Evolutionary conservation across 2,329 filamentous ascomycete species (phyloP), one percentile per base, ranked within the genome.

Genomic region (Fusarium pseudograminearum): DNA sequence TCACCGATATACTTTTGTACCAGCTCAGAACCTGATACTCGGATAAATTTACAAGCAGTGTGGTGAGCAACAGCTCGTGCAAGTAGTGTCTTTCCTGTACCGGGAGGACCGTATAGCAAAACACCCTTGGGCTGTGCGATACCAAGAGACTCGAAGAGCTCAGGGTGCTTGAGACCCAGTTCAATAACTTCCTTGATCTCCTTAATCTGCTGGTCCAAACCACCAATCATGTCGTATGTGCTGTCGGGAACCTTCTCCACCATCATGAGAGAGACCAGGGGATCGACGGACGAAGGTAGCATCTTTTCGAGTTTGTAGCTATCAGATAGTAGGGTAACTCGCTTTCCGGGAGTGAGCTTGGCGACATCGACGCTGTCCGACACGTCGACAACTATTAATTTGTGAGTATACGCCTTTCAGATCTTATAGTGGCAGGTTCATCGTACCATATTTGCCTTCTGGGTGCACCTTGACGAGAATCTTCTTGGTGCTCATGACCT

Each of bases 131-230:
- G 96, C 78, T 99, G 96, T 72, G 95, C 96, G 76, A 99, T 99
- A 76, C 96, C 96, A 61, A 99, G 90, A n/a, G 94, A 97, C 83
- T 99, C 96, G 83, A 99, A 99, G 36, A 99, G 90, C 83, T 99
- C 96, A 8, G 96, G 96, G 81, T 99, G 96, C 85, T 98, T 98
- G 69, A 99, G 89, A 72, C 96, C 96, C 45, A 99, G 91, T 85
- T 99, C 96, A 80, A 99, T 98, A 76, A 99, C 96, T 83, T 99
- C 96, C 84, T 99, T 99, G 86, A 99, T 99, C 80, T 99, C 96
- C 85, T 99, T 98, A 85, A 99, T 98, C 80, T 99, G 96, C 81
- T 99, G 95, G 80, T 99, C 96, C 67, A 99, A 85, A 73, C 96
- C 96, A 83, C 96, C 96, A 80, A 99, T 99, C 96, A 99, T 99